Evolutionary conservation across 1,284 basidiomycete species (phyloP).

Genomic region (Puccinia triticina): DNA sequence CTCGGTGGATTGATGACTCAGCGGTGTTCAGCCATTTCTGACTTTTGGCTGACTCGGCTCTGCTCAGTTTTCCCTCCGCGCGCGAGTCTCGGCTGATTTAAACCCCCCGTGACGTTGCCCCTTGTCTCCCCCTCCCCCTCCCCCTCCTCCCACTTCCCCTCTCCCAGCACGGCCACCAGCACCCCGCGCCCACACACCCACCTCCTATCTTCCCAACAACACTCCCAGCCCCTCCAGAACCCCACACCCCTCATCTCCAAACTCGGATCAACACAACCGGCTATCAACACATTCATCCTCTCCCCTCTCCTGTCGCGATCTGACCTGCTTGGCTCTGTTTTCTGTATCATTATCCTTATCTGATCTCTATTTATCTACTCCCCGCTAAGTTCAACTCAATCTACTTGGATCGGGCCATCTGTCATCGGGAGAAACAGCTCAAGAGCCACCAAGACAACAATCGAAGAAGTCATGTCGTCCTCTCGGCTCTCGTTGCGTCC

Average conservation of each 20-base stretch:
- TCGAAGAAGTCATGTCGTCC: neutral
- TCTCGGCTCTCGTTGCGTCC: neutral
- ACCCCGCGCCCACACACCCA: neutral
- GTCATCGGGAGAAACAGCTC: neutral
- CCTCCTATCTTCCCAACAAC: neutral
- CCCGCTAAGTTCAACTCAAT: too few relatives aligned
- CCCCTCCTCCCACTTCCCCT: neutral
- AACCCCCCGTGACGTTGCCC: neutral
- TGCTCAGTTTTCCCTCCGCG: too few relatives aligned
- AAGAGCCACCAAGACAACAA: neutral
- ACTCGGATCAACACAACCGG: neutral
- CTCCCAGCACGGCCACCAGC: neutral
- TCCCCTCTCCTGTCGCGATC: neutral
- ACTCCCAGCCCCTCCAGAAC: neutral
- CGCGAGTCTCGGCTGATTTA: neutral
- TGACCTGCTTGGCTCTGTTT: constrained; percentile 12
- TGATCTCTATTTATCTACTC: constrained; percentile 15
- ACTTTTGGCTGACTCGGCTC: neutral
- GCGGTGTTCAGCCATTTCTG: neutral
- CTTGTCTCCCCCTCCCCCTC: neutral
- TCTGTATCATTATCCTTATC: neutral
- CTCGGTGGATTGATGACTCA: too few relatives aligned
- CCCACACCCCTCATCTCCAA: neutral
- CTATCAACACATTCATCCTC: neutral
- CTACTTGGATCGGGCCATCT: neutral